A percentile compares a stretch with the other conserved stretches of the same genome.
These are phyloP conservation scores for Chytriomyces sp. DNA, from an alignment of 192 early-diverging fungal genomes.

Conservation along the genomic window DNA sequence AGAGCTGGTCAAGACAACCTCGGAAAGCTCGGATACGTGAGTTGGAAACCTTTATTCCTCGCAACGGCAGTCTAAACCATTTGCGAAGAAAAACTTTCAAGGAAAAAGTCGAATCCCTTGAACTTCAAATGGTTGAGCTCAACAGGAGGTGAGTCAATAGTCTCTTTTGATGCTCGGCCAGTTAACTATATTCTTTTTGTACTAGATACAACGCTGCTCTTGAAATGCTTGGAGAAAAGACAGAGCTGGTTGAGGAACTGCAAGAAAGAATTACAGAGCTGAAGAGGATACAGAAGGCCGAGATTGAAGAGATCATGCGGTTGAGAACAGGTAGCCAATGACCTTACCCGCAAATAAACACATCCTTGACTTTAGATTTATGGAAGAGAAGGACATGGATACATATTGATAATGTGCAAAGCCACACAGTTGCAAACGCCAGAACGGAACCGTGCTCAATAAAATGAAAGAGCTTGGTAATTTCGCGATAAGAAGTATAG, in stretches of 20 bases:
- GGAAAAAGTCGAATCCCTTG: constrained; percentile 37
- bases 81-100: background rate
- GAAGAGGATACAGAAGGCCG: constrained; percentile 58
- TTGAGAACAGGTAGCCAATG: background rate
- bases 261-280: constrained; percentile 80
- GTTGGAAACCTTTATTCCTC: too few relatives aligned
- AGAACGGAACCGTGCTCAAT: too few relatives aligned
- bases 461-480: too few relatives aligned
- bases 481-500: too few relatives aligned
- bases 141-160: constrained; percentile 49
- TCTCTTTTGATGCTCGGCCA: background rate
- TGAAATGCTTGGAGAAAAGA: constrained; percentile 87
- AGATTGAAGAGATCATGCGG: constrained; percentile 72
- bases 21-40: constrained; percentile 67
- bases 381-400: too few relatives aligned
- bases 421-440: too few relatives aligned
- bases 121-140: constrained; percentile 60
- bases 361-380: too few relatives aligned
- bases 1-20: constrained; percentile 69
- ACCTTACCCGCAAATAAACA: background rate
- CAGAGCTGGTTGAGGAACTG: constrained; percentile 82
- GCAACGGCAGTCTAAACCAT: background rate
- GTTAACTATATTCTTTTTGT: background rate
- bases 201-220: constrained; percentile 68
- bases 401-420: too few relatives aligned